Evolutionary conservation across 306 rosid species (phyloP).

Genomic region (Inga laurina): DNA sequence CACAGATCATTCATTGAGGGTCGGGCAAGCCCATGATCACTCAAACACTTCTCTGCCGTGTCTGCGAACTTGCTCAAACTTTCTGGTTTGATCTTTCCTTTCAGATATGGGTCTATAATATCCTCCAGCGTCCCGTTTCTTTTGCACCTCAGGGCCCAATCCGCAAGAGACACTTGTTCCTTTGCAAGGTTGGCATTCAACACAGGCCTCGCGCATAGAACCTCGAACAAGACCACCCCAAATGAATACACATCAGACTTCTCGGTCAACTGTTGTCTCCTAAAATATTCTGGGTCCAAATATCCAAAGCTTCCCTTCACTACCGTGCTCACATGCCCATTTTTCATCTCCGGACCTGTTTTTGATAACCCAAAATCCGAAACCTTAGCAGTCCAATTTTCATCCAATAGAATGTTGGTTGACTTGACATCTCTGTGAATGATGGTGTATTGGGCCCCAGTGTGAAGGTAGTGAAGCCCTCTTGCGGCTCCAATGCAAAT

Average conservation of each 20-base stretch:
- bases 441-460: constrained; percentile 58
- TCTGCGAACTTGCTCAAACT: constrained; percentile 56
- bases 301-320: constrained; percentile 68
- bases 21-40: constrained; percentile 47
- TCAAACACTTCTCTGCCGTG: constrained; percentile 55
- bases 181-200: constrained; percentile 49
- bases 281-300: constrained; percentile 60
- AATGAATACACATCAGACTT: constrained; percentile 62
- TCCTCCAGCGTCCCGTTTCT: constrained; percentile 49
- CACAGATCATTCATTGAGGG: constrained; percentile 61
- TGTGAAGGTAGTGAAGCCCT: constrained; percentile 68
- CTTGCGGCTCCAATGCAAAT: constrained; percentile 66
- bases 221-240: constrained; percentile 61
- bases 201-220: constrained; percentile 51
- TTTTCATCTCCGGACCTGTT: constrained; percentile 55
- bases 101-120: constrained; percentile 50
- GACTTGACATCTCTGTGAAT: constrained; percentile 65
- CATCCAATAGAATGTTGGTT: constrained; percentile 58
- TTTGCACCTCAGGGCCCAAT: constrained; percentile 51
- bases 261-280: constrained; percentile 61
- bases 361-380: constrained; percentile 61
- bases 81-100: constrained; percentile 43
- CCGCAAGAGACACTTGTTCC: constrained; percentile 59
- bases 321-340: constrained; percentile 56
- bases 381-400: constrained; percentile 60